Percentiles rank a stretch among this genome's conserved stretches.
These are phyloP conservation scores for Cytospora leucostoma DNA, from an alignment of 2,329 filamentous ascomycete species.

Conservation along the genomic window DNA sequence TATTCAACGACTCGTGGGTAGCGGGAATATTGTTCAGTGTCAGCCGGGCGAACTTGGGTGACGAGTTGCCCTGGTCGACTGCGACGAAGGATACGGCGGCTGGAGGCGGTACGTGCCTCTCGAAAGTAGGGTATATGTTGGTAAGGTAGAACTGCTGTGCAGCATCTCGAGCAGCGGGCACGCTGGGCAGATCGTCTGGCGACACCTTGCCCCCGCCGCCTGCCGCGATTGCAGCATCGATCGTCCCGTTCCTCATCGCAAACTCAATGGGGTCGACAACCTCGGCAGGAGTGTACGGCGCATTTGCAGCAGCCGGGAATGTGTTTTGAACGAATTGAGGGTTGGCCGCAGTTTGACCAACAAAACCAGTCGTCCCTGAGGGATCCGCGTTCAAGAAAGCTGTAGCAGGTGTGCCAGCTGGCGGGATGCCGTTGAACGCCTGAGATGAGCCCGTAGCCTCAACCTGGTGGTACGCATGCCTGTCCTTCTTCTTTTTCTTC, in stretches of 20 bases:
- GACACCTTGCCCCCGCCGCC: slow-evolving; percentile 77
- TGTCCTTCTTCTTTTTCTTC: slow-evolving; percentile 87
- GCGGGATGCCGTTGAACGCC: slow-evolving; percentile 68
- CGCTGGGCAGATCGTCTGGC: slow-evolving; percentile 88
- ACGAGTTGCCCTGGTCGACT: slow-evolving; percentile 95
- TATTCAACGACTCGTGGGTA: slow-evolving; percentile 74
- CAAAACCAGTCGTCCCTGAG: slow-evolving; percentile 47
- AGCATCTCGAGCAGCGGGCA: slow-evolving; percentile 80
- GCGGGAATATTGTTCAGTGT: slow-evolving; percentile 93
- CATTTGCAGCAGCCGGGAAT: slow-evolving; percentile 61
- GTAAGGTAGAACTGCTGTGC: slow-evolving; percentile 81
- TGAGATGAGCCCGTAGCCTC: slow-evolving; percentile 70
- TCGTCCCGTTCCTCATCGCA: slow-evolving; percentile 44
- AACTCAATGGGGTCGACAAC: slow-evolving; percentile 48
- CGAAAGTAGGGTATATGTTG: slow-evolving; percentile 93
- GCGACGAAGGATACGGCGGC: slow-evolving; percentile 86
- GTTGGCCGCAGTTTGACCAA: slow-evolving; percentile 44
- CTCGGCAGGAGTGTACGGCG: slow-evolving; percentile 51
- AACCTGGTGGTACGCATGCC: slow-evolving; percentile 87
- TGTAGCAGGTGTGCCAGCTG: slow-evolving; percentile 55
- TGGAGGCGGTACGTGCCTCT: slow-evolving; percentile 87
- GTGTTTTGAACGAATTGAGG: slow-evolving; percentile 50
- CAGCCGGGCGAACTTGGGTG: slow-evolving; percentile 88
- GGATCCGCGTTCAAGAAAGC: slow-evolving; percentile 61
- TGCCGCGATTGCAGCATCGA: slow-evolving; percentile 54